phyloP scores from a whole-genome alignment of 1,284 basidiomycete species.

The Cystobasidiaceae sp. region DNA sequence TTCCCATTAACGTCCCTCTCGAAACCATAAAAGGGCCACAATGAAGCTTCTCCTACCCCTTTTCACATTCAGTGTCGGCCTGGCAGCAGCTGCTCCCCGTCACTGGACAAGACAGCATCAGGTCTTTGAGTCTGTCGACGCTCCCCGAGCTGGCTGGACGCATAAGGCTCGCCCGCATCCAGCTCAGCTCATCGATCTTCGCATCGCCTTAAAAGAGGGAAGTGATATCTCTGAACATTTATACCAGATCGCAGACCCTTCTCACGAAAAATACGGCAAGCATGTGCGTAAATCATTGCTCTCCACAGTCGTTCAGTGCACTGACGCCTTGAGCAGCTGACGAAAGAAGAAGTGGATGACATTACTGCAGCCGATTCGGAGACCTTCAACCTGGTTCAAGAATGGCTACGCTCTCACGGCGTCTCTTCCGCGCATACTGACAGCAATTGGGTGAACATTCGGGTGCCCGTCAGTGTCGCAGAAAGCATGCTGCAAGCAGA shows the following conservation, averaged over 20 bases:
- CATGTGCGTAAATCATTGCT: not conserved
- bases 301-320: not conserved
- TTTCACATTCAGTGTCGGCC: not conserved
- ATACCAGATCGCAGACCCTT: not conserved
- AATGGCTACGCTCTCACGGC: conserved; percentile 8
- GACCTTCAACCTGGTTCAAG: not conserved
- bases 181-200: conserved; percentile 2
- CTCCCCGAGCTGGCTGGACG: not conserved
- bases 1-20: no score
- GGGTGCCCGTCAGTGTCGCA: not conserved
- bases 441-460: conserved; percentile 10
- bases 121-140: not conserved
- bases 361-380: not conserved
- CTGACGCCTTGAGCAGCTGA: not conserved
- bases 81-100: not conserved
- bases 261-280: conserved; percentile 1
- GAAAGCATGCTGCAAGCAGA: conserved; percentile 11
- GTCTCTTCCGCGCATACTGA: not conserved
- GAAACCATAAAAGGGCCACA: no score
- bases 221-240: conserved; percentile 13
- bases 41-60: no score
- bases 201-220: not conserved
- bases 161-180: not conserved
- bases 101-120: conserved; percentile 14
- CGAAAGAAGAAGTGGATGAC: conserved; percentile 7